A percentile compares a stretch with the other conserved stretches of the same genome.
These are phyloP conservation scores for Asterochloris sp. DNA, from an alignment of 139 green algal species.

Conservation along the genomic window DNA sequence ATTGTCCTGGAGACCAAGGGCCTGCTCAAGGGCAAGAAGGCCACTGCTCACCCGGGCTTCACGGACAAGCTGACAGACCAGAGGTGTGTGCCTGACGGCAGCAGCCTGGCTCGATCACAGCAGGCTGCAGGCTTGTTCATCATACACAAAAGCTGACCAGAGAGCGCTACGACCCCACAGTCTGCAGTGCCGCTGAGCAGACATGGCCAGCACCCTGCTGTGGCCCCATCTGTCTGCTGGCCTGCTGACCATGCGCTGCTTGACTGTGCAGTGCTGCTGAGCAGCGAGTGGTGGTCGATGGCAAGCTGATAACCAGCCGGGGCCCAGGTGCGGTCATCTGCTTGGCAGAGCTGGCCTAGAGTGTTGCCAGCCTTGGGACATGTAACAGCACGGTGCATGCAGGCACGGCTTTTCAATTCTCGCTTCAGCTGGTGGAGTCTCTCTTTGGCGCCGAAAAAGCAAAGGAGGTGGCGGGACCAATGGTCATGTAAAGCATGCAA, in stretches of 20 bases:
- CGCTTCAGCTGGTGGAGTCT: conserved; percentile 82
- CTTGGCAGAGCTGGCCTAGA: too few species aligned
- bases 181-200: too few species aligned
- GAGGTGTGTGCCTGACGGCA: conserved; percentile 24
- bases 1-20: conserved; percentile 84
- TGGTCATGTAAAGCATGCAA: conserved; percentile 65
- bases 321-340: conserved; percentile 44
- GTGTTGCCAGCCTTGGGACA: too few species aligned
- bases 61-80: conserved; percentile 64
- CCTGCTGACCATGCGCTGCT: not conserved
- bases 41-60: conserved; percentile 91
- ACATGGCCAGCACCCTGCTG: too few species aligned
- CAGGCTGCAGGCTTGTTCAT: too few species aligned
- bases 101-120: too few species aligned
- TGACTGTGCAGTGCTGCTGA: conserved; percentile 41
- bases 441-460: conserved; percentile 85
- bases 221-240: too few species aligned
- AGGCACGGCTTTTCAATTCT: conserved; percentile 94
- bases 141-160: too few species aligned
- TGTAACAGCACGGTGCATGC: too few species aligned
- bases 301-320: conserved; percentile 75
- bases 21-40: conserved; percentile 67
- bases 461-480: conserved; percentile 82
- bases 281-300: conserved; percentile 86
- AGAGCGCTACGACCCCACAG: too few species aligned